These are phyloP conservation scores for Tricholoma sp. DNA, from an alignment of 768 basidiomycete genomes.

Conservation along the genomic window DNA sequence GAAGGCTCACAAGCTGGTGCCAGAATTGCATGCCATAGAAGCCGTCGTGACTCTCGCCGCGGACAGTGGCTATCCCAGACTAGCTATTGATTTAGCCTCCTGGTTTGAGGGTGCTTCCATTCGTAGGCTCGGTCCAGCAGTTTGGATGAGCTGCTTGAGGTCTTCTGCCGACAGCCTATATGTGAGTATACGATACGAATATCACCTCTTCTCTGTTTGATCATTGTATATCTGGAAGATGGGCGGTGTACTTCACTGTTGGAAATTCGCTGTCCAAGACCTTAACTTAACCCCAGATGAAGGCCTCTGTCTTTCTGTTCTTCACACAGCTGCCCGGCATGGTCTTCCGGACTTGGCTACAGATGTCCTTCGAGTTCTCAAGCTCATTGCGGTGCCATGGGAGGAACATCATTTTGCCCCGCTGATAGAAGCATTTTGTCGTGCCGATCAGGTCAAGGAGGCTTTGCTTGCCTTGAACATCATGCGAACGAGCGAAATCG, in stretches of 20 bases:
- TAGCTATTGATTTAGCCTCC: slow-evolving; percentile 68
- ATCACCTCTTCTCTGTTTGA: slow-evolving; percentile 4
- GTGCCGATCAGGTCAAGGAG: slow-evolving; percentile 49
- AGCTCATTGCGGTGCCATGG: slow-evolving; percentile 39
- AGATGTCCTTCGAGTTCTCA: slow-evolving; percentile 57
- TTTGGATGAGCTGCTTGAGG: slow-evolving; percentile 66
- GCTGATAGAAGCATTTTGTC: slow-evolving; percentile 69
- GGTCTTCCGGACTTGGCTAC: slow-evolving; percentile 69
- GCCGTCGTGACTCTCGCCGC: slow-evolving; percentile 52
- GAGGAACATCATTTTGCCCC: slow-evolving; percentile 76
- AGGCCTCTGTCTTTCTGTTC: slow-evolving; percentile 63
- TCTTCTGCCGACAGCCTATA: slow-evolving; percentile 61
- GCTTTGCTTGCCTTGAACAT: slow-evolving; percentile 55
- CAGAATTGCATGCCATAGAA: slow-evolving; percentile 45
- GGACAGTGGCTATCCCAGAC: slow-evolving; percentile 46
- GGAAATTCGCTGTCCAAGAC: slow-evolving; percentile 53
- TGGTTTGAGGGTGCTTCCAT: slow-evolving; percentile 53
- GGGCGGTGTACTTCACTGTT: slow-evolving; percentile 60
- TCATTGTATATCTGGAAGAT: slow-evolving; percentile 33
- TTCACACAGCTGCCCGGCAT: slow-evolving; percentile 68
- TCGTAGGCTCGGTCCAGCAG: slow-evolving; percentile 44
- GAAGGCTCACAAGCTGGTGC: slow-evolving; percentile 44
- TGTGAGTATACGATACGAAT: slow-evolving; percentile 39
- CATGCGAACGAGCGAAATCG: slow-evolving; percentile 53
- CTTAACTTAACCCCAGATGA: slow-evolving; percentile 62